phyloP scores from a whole-genome alignment of 2,329 filamentous ascomycete species.

The Alternaria gaisen region DNA sequence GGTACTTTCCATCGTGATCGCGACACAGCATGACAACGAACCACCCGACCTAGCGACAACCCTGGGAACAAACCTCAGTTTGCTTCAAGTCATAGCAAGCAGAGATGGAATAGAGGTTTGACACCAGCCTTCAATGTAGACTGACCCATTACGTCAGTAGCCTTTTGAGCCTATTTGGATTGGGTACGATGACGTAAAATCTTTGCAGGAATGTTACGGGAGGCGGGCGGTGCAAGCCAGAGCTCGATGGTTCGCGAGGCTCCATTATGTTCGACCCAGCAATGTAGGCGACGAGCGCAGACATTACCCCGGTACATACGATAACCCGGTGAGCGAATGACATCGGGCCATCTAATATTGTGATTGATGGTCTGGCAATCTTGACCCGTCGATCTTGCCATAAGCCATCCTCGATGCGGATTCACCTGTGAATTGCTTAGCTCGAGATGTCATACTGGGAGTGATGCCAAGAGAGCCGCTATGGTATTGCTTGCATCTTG shows the following conservation, averaged over 20 bases:
- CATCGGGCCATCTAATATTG: constrained; percentile 26
- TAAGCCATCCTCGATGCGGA: constrained; percentile 29
- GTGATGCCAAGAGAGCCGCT: too few species aligned
- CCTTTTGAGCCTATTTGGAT: neutral
- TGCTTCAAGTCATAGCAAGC: neutral
- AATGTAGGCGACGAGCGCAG: constrained; percentile 11
- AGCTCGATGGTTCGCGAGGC: constrained; percentile 11
- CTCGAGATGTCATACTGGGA: neutral
- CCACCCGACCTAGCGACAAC: constrained; percentile 23
- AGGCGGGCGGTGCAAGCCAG: constrained; percentile 26
- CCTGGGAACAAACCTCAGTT: constrained; percentile 1
- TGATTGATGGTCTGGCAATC: constrained; percentile 23
- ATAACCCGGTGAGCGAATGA: constrained; percentile 20
- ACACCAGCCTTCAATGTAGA: neutral
- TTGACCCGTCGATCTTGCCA: constrained; percentile 9
- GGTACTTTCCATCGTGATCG: constrained; percentile 15
- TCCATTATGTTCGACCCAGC: constrained; percentile 11
- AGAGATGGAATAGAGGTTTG: neutral
- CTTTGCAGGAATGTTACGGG: neutral
- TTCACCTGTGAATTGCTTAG: constrained; percentile 25
- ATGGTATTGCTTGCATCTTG: neutral
- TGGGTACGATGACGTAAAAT: neutral
- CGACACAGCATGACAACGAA: constrained; percentile 6
- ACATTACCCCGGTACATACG: constrained; percentile 28
- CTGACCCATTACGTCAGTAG: accelerated